Conservation (phyloP, 148 eudicot species). For the Arbutus unedo region DNA sequence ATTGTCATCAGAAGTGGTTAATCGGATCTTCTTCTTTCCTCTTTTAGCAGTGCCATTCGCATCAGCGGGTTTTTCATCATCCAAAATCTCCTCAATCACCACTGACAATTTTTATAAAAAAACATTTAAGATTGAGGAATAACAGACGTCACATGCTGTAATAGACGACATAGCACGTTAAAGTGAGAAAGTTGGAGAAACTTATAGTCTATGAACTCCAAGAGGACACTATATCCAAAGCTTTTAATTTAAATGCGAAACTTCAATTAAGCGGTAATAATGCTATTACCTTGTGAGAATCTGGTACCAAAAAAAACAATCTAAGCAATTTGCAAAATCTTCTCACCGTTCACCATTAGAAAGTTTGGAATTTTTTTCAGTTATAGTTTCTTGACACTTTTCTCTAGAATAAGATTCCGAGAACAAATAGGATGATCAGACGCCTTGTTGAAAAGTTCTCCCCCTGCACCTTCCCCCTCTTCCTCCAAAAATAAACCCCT, state of each 20-base stretch:
- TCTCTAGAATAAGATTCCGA: background rate
- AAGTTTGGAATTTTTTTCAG: background rate
- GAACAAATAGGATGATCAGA: background rate
- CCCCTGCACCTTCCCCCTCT: background rate
- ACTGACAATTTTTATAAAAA: slow-evolving; percentile 34
- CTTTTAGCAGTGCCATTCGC: slow-evolving; percentile 38
- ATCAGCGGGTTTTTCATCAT: slow-evolving; percentile 59
- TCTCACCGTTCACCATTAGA: background rate
- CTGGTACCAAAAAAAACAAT: background rate
- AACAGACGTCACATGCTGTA: background rate
- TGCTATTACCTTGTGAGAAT: background rate
- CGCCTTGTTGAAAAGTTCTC: background rate
- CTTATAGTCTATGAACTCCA: background rate
- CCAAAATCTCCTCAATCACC: slow-evolving; percentile 84
- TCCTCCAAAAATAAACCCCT: background rate
- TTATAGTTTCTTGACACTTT: background rate
- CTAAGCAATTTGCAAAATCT: slow-evolving; percentile 1
- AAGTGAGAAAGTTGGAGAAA: background rate
- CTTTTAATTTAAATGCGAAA: background rate
- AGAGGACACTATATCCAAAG: background rate
- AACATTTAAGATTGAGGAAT: slow-evolving; percentile 8
- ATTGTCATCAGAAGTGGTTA: slow-evolving; percentile 22
- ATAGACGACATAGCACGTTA: background rate
- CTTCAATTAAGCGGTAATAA: background rate
- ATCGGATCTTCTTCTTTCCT: slow-evolving; percentile 46